Conservation (phyloP, 75 land plant species). For the Isoetes taiwanensis region DNA sequence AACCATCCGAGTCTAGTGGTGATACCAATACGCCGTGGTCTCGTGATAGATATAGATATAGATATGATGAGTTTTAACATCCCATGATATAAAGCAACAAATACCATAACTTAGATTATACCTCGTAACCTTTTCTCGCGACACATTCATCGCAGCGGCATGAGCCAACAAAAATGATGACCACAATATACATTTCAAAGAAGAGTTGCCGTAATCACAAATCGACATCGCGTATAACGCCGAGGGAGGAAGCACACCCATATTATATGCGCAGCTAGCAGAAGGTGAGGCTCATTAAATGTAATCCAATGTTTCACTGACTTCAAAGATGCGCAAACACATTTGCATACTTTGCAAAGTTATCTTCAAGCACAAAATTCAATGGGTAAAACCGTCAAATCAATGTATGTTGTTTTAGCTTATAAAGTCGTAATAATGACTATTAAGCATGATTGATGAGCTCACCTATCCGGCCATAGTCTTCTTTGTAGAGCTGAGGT, state of each 20-base stretch:
- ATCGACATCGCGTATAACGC: constrained; percentile 32
- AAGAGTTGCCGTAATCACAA: constrained; percentile 29
- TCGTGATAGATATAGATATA: background rate
- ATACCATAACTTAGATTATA: constrained; percentile 4
- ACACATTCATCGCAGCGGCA: constrained; percentile 51
- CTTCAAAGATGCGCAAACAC: constrained; percentile 60
- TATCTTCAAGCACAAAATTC: constrained; percentile 42
- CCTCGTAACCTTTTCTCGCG: constrained; percentile 57
- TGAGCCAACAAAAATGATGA: constrained; percentile 63
- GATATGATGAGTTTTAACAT: background rate
- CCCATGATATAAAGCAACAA: background rate
- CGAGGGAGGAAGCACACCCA: constrained; percentile 70
- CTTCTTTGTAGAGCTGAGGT: too few relatives aligned
- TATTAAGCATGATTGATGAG: too few relatives aligned
- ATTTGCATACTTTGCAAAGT: constrained; percentile 62
- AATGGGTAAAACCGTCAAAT: too few relatives aligned
- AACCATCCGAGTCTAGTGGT: constrained; percentile 73
- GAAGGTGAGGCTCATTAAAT: constrained; percentile 75
- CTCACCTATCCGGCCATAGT: too few relatives aligned
- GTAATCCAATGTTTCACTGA: constrained; percentile 82
- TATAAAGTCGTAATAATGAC: too few relatives aligned
- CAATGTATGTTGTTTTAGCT: too few relatives aligned
- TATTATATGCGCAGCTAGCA: constrained; percentile 59
- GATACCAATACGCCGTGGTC: constrained; percentile 63
- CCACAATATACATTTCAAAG: constrained; percentile 44